These are phyloP conservation scores for Scheffersomyces stipitis DNA, from an alignment of 805 yeast genomes.

Conservation along the genomic window DNA sequence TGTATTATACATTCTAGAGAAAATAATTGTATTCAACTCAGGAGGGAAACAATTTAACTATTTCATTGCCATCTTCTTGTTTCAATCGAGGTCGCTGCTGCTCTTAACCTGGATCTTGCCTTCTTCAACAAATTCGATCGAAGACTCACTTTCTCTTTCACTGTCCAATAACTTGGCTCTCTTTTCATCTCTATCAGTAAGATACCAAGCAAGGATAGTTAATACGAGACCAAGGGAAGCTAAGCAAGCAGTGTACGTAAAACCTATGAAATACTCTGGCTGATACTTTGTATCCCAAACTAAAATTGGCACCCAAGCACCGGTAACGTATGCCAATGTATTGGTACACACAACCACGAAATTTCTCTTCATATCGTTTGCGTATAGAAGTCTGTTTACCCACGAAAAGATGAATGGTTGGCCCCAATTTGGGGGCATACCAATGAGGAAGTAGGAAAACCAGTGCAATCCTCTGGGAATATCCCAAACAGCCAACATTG, in stretches of 20 bases:
- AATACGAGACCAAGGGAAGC: constrained; percentile 28
- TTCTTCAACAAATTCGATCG: no score
- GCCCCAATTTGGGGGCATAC: constrained; percentile 50
- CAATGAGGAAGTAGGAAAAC: constrained; percentile 48
- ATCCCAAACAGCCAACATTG: constrained; percentile 47
- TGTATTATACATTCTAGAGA: no score
- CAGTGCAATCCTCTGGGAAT: constrained; percentile 51
- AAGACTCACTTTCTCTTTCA: no score
- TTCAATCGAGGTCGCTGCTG: no score
- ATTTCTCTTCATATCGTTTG: constrained; percentile 42
- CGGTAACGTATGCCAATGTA: constrained; percentile 38
- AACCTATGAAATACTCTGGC: constrained; percentile 35
- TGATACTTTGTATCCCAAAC: constrained; percentile 38
- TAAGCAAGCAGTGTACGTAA: constrained; percentile 28
- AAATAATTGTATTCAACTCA: no score
- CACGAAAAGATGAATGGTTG: constrained; percentile 58
- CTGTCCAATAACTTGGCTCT: neutral
- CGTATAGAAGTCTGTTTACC: constrained; percentile 48
- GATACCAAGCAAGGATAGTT: constrained; percentile 25
- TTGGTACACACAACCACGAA: constrained; percentile 41
- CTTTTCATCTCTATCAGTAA: constrained; percentile 27
- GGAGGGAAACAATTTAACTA: no score
- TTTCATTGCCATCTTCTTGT: no score
- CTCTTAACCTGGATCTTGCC: no score
- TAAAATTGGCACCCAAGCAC: constrained; percentile 39